Base-by-base conservation (phyloP, 192 early-diverging fungal genomes). In the Coemansia sp. region DNA sequence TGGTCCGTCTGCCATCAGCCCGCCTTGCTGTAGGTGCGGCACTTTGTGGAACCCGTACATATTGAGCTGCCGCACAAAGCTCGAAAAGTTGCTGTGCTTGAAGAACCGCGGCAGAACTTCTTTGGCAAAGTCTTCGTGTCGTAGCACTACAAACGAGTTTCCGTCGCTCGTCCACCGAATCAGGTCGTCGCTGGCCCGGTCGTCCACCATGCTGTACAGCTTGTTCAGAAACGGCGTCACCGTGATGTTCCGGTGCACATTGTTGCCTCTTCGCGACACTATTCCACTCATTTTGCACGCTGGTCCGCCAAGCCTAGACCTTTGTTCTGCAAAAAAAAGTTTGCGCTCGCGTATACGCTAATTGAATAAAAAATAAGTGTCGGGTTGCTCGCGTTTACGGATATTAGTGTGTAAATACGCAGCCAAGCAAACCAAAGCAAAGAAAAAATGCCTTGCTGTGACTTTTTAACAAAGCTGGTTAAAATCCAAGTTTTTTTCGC, bases 1-100 rank as follows among this genome's bases (percentile, higher is more conserved):
- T 1, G 82, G 84, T 17, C 65, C 63, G 25, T 92, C 91, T 4
- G 90, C 75, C 4, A 87, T 83, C 32, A 97, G 82, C 2, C 93
- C 91, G 27, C 96, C 96, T 53, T 94, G 91, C 60, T 93, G 91
- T 12, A 95, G 69, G 70, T 96, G 92, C n/a, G 93, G 94, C 12
- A 97, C 87, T 60, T 98, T 98, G 78, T 95, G 94, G 65, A 99
- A 99, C 12, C 93, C 97, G 67, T 99, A 96, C 90, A 95, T 89
- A 70, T 96, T 96, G 10, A 95, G 83, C 67, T 96, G 94, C 23
- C 93, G 87, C 1, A 95, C 93, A 86, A 95, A 96, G 25, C 86
- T 89, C 19, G 91, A 84, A 71, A 94, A 94, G 41, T 94, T 95
- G 76, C 88, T 90, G 84, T 96, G 94, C 75, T 96, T 96, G 72